phyloP scores from a whole-genome alignment of 345 rosid species.

The Melaleuca quinquenervia region DNA sequence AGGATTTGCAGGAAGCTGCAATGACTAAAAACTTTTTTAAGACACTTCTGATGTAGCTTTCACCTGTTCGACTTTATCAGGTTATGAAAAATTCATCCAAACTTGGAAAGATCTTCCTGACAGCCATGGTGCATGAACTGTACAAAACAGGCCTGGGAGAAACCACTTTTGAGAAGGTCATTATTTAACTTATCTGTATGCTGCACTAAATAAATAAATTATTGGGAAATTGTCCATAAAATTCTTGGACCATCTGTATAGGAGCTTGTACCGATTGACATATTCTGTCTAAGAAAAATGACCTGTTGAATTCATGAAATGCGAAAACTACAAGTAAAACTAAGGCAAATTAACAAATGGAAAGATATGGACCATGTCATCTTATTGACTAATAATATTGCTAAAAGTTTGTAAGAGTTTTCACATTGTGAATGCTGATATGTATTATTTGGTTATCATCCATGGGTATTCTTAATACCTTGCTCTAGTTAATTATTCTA shows the following conservation, averaged over 20 bases:
- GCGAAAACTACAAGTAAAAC: neutral
- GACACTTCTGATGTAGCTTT: neutral
- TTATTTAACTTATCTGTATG: neutral
- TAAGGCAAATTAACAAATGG: neutral
- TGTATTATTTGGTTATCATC: neutral
- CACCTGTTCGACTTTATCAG: slow-evolving; percentile 18
- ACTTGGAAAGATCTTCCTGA: slow-evolving; percentile 72
- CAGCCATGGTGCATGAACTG: slow-evolving; percentile 91
- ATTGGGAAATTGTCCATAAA: neutral
- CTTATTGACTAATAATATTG: neutral
- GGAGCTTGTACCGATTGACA: neutral
- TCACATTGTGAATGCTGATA: neutral
- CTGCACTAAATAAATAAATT: neutral
- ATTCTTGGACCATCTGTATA: neutral
- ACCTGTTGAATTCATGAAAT: neutral
- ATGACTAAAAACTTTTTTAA: neutral
- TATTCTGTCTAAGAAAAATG: neutral
- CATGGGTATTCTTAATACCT: neutral
- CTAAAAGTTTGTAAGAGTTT: neutral
- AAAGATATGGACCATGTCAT: neutral
- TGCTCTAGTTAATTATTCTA: neutral
- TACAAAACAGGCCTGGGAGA: slow-evolving; percentile 93
- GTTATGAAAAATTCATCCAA: slow-evolving; percentile 66
- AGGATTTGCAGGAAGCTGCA: neutral
- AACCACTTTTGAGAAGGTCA: slow-evolving; percentile 80